Evolutionary conservation across 768 basidiomycete genomes (phyloP), one percentile per base, ranked within the genome.

Genomic region (Boletus coccyginus): DNA sequence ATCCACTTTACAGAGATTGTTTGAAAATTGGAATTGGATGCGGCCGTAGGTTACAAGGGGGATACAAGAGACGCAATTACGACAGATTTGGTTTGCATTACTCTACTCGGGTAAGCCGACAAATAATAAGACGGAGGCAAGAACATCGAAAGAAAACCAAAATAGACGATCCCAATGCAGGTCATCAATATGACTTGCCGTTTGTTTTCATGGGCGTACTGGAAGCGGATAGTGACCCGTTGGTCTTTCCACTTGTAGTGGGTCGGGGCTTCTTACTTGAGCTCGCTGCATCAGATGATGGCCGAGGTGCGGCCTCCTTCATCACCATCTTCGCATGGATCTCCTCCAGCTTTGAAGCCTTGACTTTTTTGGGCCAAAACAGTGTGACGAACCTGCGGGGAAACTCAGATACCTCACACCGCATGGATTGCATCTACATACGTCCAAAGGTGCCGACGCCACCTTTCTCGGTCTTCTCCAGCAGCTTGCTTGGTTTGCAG

Each of bases 351-450:
- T 97, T 97, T 16, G 83, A 85, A 13, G 94, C 92, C 70, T 90
- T 94, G 61, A 98, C 94, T 73, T 95, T 92, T 78, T 96, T 92
- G 7, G 95, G 95, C 95, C 95, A 98, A 75, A 98, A 98, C 52
- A 94, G 79, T 3, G 93, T 94, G 45, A 97, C 94, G 61, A 98
- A 98, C 36, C 92, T 94, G 65, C 12, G 16, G 27, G 50, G 19
- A 50, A 46, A 43, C n/a, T 67, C 45, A 62, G 57, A 19, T 13
- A 46, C 27, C 13, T 41, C 17, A 52, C 27, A 66, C 55, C 33
- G 51, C 32, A 41, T 16, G 1, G 16, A 42, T 11, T 33, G 46
- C 33, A 43, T 43, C 42, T 36, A 89, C 93, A 72, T 74, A 95
- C 92, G 93, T 91, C 94, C 94, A 97, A n/a, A 95, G 79, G 76